Percentiles rank a stretch among this genome's conserved stretches.
Evolutionary conservation across 345 rosid species (phyloP).

Genomic region (Iberis pinnata): DNA sequence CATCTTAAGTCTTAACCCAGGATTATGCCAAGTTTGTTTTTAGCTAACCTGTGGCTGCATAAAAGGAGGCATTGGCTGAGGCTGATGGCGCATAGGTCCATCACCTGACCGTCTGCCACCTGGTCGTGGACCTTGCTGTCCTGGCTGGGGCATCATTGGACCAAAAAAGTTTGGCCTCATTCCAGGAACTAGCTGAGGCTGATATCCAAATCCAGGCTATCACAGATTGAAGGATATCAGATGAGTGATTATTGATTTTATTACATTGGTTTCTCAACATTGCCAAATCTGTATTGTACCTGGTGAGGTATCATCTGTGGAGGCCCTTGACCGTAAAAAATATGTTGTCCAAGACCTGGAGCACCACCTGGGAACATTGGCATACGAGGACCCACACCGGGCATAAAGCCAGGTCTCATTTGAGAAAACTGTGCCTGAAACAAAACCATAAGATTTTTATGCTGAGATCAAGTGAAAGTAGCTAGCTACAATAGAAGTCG

Average conservation of each 20-base stretch:
- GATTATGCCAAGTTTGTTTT: neutral
- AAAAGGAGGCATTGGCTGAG: constrained; percentile 47
- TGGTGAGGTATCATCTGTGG: constrained; percentile 85
- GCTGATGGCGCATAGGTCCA: constrained; percentile 56
- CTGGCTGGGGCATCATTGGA: constrained; percentile 77
- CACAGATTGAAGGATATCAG: neutral
- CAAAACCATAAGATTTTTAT: neutral
- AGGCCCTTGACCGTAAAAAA: constrained; percentile 94
- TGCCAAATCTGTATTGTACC: constrained; percentile 33
- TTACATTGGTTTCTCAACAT: neutral
- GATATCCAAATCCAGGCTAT: constrained; percentile 97
- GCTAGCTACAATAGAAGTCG: neutral
- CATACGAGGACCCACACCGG: constrained; percentile 74
- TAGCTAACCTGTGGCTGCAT: constrained; percentile 79
- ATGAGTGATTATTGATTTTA: neutral
- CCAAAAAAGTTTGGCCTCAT: constrained; percentile 52
- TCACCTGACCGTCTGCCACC: constrained; percentile 71
- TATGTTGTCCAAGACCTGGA: constrained; percentile 79
- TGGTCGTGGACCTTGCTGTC: constrained; percentile 84
- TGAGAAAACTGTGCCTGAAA: constrained; percentile 88
- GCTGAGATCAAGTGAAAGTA: neutral
- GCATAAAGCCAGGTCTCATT: constrained; percentile 66
- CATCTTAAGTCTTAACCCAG: neutral
- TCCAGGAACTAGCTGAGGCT: constrained; percentile 89
- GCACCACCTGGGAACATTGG: constrained; percentile 83